phyloP scores from a whole-genome alignment of 345 rosid species.

The Rhizophora mangle region DNA sequence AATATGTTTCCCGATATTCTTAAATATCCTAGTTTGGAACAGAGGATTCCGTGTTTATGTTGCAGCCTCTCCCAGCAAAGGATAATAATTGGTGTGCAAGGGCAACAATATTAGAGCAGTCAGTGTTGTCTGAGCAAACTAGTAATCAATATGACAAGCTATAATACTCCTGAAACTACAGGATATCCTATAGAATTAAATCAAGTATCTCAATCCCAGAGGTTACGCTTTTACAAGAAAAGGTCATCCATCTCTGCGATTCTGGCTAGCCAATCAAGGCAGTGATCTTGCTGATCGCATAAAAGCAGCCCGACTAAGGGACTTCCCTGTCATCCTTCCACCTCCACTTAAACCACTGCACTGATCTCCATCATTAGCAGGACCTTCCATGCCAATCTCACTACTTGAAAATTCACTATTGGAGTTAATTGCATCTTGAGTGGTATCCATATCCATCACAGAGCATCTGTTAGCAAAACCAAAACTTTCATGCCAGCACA shows the following conservation, averaged over 20 bases:
- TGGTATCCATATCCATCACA: constrained; percentile 1
- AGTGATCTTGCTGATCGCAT: constrained; percentile 23
- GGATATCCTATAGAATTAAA: constrained; percentile 27
- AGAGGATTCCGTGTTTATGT: constrained; percentile 11
- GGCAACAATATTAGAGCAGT: constrained; percentile 24
- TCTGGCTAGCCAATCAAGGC: constrained; percentile 45
- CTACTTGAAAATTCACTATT: constrained; percentile 13
- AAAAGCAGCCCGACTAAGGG: constrained; percentile 16
- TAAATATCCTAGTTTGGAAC: constrained; percentile 6
- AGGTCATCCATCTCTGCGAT: constrained; percentile 63
- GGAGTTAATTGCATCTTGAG: constrained; percentile 15
- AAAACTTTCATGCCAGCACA: constrained; percentile 17
- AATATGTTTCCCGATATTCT: background rate
- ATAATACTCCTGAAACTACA: constrained; percentile 27
- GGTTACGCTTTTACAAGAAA: constrained; percentile 59
- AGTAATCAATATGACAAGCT: constrained; percentile 21
- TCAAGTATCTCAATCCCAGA: constrained; percentile 43
- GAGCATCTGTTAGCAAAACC: constrained; percentile 27
- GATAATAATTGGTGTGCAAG: background rate
- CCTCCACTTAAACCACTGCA: constrained; percentile 22
- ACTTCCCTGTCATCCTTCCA: constrained; percentile 29
- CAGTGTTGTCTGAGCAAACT: constrained; percentile 32
- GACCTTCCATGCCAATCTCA: constrained; percentile 22
- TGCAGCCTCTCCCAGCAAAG: constrained; percentile 8
- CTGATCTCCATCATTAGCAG: constrained; percentile 14